A percentile compares a stretch with the other conserved stretches of the same genome.
These are phyloP conservation scores for Boletus fagicola DNA, from an alignment of 768 basidiomycete genomes.

Conservation along the genomic window DNA sequence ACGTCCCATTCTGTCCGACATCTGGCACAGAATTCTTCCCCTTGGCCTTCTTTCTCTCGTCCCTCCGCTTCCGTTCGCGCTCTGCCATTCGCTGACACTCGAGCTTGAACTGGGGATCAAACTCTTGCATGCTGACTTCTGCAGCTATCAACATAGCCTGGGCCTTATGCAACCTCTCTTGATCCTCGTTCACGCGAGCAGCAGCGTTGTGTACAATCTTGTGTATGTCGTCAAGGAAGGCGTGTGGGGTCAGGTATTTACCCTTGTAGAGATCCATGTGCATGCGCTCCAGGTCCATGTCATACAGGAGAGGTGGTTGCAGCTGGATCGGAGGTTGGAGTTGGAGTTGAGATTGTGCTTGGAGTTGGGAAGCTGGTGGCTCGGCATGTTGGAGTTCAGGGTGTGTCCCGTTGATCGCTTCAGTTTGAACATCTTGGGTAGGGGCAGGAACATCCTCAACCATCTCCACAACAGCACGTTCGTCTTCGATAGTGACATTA, in stretches of 20 bases:
- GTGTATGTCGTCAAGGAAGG: slow-evolving; percentile 80
- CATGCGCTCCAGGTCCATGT: slow-evolving; percentile 93
- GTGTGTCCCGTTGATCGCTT: slow-evolving; percentile 40
- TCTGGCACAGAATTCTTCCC: slow-evolving; percentile 24
- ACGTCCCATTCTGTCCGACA: slow-evolving; percentile 30
- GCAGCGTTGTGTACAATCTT: slow-evolving; percentile 79
- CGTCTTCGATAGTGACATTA: slow-evolving; percentile 37
- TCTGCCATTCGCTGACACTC: slow-evolving; percentile 90
- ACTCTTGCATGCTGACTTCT: slow-evolving; percentile 82
- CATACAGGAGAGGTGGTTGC: slow-evolving; percentile 53
- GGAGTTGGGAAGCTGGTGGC: slow-evolving; percentile 30
- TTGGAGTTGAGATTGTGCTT: slow-evolving; percentile 38
- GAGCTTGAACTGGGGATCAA: slow-evolving; percentile 70
- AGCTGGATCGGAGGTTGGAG: slow-evolving; percentile 37
- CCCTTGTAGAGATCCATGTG: slow-evolving; percentile 80
- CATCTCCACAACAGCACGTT: slow-evolving; percentile 46
- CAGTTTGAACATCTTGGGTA: slow-evolving; percentile 29
- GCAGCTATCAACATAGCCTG: slow-evolving; percentile 87
- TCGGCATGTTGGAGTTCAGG: slow-evolving; percentile 19
- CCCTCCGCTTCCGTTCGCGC: slow-evolving; percentile 65
- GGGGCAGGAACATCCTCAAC: slow-evolving; percentile 31
- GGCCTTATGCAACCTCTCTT: slow-evolving; percentile 75
- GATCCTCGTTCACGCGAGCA: slow-evolving; percentile 57
- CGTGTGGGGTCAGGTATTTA: slow-evolving; percentile 81
- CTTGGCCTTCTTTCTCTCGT: slow-evolving; percentile 45